phyloP scores from a whole-genome alignment of 2,329 filamentous ascomycete species.

The Sporothrix mexicana region DNA sequence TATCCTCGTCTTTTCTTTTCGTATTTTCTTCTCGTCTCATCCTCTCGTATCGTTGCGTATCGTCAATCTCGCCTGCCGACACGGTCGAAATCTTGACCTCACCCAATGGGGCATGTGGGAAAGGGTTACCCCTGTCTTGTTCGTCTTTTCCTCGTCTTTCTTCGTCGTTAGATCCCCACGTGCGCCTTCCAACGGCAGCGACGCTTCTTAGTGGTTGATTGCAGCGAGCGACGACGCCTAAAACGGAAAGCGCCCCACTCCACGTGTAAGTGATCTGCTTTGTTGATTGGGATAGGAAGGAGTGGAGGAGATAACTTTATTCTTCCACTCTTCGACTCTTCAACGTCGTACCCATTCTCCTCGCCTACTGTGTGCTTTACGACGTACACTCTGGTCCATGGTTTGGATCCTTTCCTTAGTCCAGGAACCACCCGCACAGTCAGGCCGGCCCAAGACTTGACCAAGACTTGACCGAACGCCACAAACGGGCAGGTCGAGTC shows the following conservation, averaged over 20 bases:
- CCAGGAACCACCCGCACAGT: neutral
- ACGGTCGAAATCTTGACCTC: neutral
- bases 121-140: slow-evolving; percentile 11
- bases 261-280: slow-evolving; percentile 25
- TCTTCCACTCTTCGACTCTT: neutral
- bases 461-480: slow-evolving; percentile 16
- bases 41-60: neutral
- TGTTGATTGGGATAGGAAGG: slow-evolving; percentile 5
- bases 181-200: slow-evolving; percentile 1
- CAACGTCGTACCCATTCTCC: no score
- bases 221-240: neutral
- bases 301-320: neutral
- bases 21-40: neutral
- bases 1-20: neutral
- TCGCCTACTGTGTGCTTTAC: no score
- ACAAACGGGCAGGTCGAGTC: slow-evolving; percentile 26
- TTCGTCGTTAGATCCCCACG: slow-evolving; percentile 6
- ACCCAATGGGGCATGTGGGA: slow-evolving; percentile 21
- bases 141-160: neutral
- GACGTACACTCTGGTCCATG: no score
- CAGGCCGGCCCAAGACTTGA: no score
- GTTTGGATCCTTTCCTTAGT: neutral
- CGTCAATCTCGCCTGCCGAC: neutral
- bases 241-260: neutral
- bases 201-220: neutral